phyloP scores from a whole-genome alignment of 2,329 filamentous ascomycete genomes.

The Corniculantispora saksenae region DNA sequence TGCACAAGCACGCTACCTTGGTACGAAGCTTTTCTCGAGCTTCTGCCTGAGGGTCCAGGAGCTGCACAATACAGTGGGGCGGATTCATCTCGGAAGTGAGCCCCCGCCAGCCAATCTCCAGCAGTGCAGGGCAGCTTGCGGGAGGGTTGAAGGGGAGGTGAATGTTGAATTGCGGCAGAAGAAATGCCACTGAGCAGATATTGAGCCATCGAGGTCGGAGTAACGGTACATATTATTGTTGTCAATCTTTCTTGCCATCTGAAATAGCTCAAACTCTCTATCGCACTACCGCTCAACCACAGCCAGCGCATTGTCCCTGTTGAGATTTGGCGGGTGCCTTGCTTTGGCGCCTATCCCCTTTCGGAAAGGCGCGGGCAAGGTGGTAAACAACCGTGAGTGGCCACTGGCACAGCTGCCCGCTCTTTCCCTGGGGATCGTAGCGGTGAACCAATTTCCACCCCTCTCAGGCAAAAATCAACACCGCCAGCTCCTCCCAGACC shows the following conservation, averaged over 20 bases:
- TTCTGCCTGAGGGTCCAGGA: slow-evolving; percentile 12
- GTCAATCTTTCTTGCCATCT: neutral
- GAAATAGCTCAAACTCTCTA: neutral
- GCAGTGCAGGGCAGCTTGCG: slow-evolving; percentile 1
- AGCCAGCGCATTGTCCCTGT: slow-evolving; percentile 6
- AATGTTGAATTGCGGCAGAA: neutral
- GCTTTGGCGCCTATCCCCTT: slow-evolving; percentile 31
- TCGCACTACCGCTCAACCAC: neutral
- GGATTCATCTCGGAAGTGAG: slow-evolving; percentile 19
- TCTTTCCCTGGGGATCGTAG: slow-evolving; percentile 28
- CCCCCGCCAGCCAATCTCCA: slow-evolving; percentile 18
- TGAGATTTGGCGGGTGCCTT: slow-evolving; percentile 18
- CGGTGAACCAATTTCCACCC: slow-evolving; percentile 31
- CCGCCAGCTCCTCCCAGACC: slow-evolving; percentile 24
- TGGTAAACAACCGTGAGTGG: slow-evolving; percentile 38
- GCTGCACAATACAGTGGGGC: slow-evolving; percentile 10
- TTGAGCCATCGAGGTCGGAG: neutral
- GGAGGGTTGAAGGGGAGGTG: neutral
- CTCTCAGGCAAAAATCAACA: slow-evolving; percentile 29
- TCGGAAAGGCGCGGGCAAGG: slow-evolving; percentile 31
- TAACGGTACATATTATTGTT: neutral
- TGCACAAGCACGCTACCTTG: neutral
- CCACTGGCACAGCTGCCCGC: slow-evolving; percentile 18
- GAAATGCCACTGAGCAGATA: neutral
- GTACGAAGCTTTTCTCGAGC: no score